Conservation (phyloP, 768 basidiomycete species). For the Boletales sp. region DNA sequence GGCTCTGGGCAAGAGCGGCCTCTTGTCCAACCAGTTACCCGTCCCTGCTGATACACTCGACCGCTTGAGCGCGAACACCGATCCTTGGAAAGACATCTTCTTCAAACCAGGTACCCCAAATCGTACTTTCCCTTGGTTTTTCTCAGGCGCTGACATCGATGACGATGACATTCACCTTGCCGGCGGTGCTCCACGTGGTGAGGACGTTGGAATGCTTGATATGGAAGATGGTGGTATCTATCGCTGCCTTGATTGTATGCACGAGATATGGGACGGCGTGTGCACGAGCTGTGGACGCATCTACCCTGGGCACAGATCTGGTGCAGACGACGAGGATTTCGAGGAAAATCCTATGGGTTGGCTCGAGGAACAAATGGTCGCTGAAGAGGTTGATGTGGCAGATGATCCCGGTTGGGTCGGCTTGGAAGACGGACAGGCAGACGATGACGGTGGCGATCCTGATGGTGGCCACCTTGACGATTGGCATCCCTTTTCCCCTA, state of each 20-base stretch:
- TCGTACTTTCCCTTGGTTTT: constrained; percentile 22
- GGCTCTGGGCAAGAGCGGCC: constrained; percentile 49
- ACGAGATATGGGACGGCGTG: constrained; percentile 70
- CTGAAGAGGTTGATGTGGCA: constrained; percentile 26
- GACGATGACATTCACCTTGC: constrained; percentile 15
- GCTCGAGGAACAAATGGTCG: constrained; percentile 37
- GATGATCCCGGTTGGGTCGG: constrained; percentile 34
- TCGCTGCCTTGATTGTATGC: constrained; percentile 70
- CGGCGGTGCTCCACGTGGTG: constrained; percentile 20
- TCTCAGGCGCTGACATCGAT: constrained; percentile 18
- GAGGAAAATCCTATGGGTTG: constrained; percentile 31
- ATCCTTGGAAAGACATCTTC: constrained; percentile 72
- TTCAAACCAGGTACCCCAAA: constrained; percentile 14
- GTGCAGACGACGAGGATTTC: constrained; percentile 23
- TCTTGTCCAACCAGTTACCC: constrained; percentile 33
- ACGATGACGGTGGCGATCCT: constrained; percentile 27
- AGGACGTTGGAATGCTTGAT: constrained; percentile 63
- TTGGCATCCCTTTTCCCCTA: constrained; percentile 17
- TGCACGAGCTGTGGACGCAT: constrained; percentile 60
- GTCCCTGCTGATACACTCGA: constrained; percentile 26
- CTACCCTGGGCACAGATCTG: constrained; percentile 50
- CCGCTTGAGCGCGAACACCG: constrained; percentile 27
- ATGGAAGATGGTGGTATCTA: constrained; percentile 74
- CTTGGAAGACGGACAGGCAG: constrained; percentile 31
- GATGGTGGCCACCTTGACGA: constrained; percentile 17